Evolutionary conservation across 1,284 basidiomycete genomes (phyloP), one percentile per base, ranked within the genome.

Genomic region (Rhodotorula sp.): DNA sequence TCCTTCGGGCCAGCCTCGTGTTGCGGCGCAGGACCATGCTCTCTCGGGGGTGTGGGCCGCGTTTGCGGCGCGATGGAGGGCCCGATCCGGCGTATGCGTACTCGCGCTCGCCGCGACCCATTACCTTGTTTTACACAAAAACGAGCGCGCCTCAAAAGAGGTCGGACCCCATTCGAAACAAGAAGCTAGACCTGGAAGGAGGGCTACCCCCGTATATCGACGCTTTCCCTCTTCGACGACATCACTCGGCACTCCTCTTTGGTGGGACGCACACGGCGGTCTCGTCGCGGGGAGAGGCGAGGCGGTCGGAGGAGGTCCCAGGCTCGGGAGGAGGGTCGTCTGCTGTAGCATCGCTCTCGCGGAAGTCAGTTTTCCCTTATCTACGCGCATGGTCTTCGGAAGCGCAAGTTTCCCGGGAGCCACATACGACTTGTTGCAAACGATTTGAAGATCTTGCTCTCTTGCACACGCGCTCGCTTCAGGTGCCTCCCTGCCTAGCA

Each of bases 401-500:
- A 43, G 8, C 38, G 38, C 8, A 12, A 1, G 38, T 43, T 43
- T 14, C 1, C 38, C 2, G 38, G 38, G 38, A 43, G 2, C 10
- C 10, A 12, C 10, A 43, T 10, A 43, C 10, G 38, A 12, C 38
- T 43, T 2, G 38, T 12, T 43, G 38, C 38, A 12, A 43, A n/a
- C n/a, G n/a, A n/a, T n/a, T n/a, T n/a, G n/a, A n/a, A n/a, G n/a
- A n/a, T n/a, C n/a, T n/a, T n/a, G n/a, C 58, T 43, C 47, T 18
- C 43, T 28, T 23, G n/a, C 43, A 15, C 43, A 45, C 26, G 38
- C 58, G 58, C 58, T 60, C 58, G 58, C 58, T 47, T 47, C 43
- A 60, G 58, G 58, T 60, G 58, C 58, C 58, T 60, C 58, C 58
- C 58, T 60, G 58, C 58, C 19, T 21, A 23, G 43, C 45, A n/a